Percentiles rank a stretch among this genome's conserved stretches.
These are phyloP conservation scores for Polyporus arcularius DNA, from an alignment of 768 basidiomycete genomes.

Conservation along the genomic window DNA sequence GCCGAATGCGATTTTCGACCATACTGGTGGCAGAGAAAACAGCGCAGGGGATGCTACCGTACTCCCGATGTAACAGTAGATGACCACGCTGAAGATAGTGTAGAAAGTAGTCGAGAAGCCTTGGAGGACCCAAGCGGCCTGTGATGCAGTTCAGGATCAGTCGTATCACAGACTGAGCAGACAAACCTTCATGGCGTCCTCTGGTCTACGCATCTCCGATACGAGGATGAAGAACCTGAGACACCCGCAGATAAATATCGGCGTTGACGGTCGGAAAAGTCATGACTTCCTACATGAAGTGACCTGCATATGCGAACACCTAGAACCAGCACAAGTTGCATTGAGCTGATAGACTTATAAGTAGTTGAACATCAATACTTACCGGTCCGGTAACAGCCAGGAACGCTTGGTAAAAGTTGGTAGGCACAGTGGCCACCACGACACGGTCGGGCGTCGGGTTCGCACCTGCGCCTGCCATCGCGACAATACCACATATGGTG, in stretches of 20 bases:
- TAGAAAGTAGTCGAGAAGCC: conserved; percentile 55
- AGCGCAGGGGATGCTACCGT: conserved; percentile 48
- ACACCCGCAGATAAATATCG: not conserved
- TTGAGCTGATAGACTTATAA: not conserved
- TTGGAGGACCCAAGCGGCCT: conserved; percentile 59
- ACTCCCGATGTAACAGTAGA: conserved; percentile 51
- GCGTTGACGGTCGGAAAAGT: not conserved
- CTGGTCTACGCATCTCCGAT: conserved; percentile 53
- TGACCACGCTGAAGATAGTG: conserved; percentile 39
- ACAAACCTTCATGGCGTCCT: conserved; percentile 59
- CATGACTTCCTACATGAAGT: conserved; percentile 47
- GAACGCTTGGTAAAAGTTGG: conserved; percentile 50
- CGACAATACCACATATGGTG: conserved; percentile 45
- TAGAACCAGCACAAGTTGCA: conserved; percentile 15
- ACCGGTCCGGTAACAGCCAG: conserved; percentile 56
- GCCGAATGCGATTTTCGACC: conserved; percentile 52
- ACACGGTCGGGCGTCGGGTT: conserved; percentile 45
- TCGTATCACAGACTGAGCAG: not conserved
- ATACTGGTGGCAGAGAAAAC: conserved; percentile 47
- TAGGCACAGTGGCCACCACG: conserved; percentile 38
- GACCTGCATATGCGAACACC: conserved; percentile 56
- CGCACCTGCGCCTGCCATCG: conserved; percentile 51
- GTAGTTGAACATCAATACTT: conserved; percentile 17
- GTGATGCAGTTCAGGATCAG: not conserved
- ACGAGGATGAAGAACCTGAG: conserved; percentile 58